These are phyloP conservation scores for Urostyla sp. DNA, from an alignment of 73 alveolate species.

Conservation along the genomic window DNA sequence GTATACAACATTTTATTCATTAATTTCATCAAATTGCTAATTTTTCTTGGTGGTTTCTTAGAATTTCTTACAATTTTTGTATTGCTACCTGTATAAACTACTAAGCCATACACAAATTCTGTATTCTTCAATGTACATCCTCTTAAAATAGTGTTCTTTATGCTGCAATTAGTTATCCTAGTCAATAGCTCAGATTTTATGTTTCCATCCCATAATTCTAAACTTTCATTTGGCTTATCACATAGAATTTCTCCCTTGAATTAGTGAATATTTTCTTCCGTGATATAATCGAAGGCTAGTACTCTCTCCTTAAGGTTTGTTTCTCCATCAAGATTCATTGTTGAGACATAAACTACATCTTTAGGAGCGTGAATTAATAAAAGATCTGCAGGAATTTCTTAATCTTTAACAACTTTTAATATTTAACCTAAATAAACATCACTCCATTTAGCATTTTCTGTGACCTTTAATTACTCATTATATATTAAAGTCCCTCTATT, in stretches of 20 bases:
- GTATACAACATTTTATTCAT: conserved; percentile 85
- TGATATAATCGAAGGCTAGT: conserved; percentile 9
- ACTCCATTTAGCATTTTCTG: conserved; percentile 71
- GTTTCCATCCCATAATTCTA: conserved; percentile 89
- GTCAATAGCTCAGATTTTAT: too few species aligned
- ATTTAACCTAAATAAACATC: conserved; percentile 62
- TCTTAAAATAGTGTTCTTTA: conserved; percentile 87
- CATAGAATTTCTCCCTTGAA: conserved; percentile 75
- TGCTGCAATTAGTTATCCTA: conserved; percentile 70
- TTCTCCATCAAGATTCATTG: conserved; percentile 90
- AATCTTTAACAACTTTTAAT: conserved; percentile 66
- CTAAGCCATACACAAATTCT: conserved; percentile 89
- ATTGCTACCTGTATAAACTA: conserved; percentile 95
- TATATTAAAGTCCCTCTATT: conserved; percentile 39
- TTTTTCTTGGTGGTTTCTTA: conserved; percentile 91
- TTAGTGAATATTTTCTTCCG: conserved; percentile 5
- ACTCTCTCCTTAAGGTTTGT: conserved; percentile 56
- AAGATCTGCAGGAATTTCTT: conserved; percentile 89
- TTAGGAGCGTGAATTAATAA: conserved; percentile 73
- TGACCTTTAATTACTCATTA: conserved; percentile 51
- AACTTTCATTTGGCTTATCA: conserved; percentile 87
- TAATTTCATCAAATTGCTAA: conserved; percentile 80
- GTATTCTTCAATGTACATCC: conserved; percentile 96
- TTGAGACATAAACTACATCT: conserved; percentile 74
- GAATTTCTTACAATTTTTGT: conserved; percentile 97